Evolutionary conservation across 2,329 filamentous ascomycete species (phyloP).

Genomic region (Claviceps sp.): DNA sequence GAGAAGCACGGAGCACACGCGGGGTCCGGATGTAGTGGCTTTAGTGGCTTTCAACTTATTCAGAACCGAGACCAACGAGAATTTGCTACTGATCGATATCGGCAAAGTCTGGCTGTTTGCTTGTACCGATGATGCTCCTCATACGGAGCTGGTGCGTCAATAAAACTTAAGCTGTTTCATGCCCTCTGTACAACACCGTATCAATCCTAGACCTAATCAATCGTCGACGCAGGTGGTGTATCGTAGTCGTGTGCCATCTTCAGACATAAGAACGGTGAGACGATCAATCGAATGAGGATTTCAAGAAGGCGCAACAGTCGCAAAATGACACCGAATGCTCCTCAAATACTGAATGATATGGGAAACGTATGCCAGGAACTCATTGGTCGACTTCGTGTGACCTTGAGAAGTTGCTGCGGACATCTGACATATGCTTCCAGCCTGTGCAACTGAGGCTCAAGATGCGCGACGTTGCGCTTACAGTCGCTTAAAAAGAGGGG

Average conservation of each 20-base stretch:
- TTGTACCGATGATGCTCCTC: background rate
- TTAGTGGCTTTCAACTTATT: background rate
- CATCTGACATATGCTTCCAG: background rate
- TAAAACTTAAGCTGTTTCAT: background rate
- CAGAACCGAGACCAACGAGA: background rate
- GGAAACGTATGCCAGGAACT: no score
- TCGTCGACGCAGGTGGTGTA: background rate
- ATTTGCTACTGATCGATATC: background rate
- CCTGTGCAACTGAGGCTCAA: background rate
- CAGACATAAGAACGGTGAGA: background rate
- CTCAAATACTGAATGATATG: no score
- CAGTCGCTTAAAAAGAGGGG: no score
- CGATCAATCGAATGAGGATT: background rate
- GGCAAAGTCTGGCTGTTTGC: slow-evolving; percentile 1
- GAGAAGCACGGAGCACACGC: background rate
- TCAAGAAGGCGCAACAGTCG: background rate
- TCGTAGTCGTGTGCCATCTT: background rate
- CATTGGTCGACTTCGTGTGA: no score
- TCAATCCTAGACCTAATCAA: background rate
- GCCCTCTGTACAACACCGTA: background rate
- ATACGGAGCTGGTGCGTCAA: background rate
- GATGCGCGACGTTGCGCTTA: background rate
- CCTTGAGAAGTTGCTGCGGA: no score
- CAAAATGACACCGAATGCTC: no score
- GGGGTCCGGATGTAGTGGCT: background rate